Percentiles rank a stretch among this genome's conserved stretches.
Evolutionary conservation across 2,329 filamentous ascomycete species (phyloP).

Genomic region (Mycogone perniciosa): DNA sequence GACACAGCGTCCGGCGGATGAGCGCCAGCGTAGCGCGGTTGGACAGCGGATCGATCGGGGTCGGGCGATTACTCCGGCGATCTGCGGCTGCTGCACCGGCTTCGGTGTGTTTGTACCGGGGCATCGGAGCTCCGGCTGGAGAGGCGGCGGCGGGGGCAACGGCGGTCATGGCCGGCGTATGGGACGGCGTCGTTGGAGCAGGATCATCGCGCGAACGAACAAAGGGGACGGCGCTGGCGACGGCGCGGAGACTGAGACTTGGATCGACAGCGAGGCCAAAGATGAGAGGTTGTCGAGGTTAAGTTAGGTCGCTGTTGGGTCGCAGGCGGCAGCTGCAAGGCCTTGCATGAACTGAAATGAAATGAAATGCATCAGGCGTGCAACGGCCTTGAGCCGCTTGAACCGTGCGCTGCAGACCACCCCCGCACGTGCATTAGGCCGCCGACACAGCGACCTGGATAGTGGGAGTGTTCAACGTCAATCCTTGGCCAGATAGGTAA

Average conservation of each 20-base stretch:
- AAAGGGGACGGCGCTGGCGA: not conserved
- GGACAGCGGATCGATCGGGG: slow-evolving; percentile 50
- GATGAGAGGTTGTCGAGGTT: slow-evolving; percentile 13
- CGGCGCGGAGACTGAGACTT: not conserved
- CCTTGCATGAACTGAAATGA: slow-evolving; percentile 1
- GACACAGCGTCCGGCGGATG: slow-evolving; percentile 77
- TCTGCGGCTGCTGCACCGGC: slow-evolving; percentile 20
- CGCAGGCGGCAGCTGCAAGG: slow-evolving; percentile 14
- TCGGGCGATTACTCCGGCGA: slow-evolving; percentile 29
- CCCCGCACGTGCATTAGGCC: slow-evolving; percentile 14
- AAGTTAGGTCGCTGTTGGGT: slow-evolving; percentile 16
- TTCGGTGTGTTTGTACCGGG: slow-evolving; percentile 13
- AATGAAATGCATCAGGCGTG: slow-evolving; percentile 4
- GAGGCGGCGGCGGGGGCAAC: slow-evolving; percentile 15
- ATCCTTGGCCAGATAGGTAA: too few relatives aligned
- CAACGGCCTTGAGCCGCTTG: slow-evolving; percentile 19
- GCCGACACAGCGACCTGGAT: not conserved
- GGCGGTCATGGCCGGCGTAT: slow-evolving; percentile 25
- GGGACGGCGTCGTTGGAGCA: slow-evolving; percentile 9
- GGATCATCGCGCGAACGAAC: slow-evolving; percentile 21
- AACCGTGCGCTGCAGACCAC: slow-evolving; percentile 23
- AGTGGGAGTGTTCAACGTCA: too few relatives aligned
- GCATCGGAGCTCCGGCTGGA: slow-evolving; percentile 11
- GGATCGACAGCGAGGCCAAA: not conserved
- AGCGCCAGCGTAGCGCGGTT: slow-evolving; percentile 75